Conservation (phyloP, 345 rosid species). For the Garcia nutans region DNA sequence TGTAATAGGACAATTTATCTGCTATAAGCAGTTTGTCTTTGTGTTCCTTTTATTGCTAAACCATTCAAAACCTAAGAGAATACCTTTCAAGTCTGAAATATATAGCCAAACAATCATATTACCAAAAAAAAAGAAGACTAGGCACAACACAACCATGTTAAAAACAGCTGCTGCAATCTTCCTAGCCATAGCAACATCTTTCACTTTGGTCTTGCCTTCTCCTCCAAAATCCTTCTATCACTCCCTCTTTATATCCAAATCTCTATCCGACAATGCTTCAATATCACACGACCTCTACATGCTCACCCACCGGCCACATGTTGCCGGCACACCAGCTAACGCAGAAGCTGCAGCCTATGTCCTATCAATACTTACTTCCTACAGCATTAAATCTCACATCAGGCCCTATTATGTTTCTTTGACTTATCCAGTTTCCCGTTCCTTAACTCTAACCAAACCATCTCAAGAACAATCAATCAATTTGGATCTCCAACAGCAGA, state of each 20-base stretch:
- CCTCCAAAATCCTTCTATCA: conserved; percentile 54
- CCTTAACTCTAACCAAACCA: conserved; percentile 39
- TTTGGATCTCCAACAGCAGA: conserved; percentile 51
- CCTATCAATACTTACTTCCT: conserved; percentile 49
- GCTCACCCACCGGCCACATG: conserved; percentile 82
- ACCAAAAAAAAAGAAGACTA: neutral
- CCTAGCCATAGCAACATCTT: conserved; percentile 38
- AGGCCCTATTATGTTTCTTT: conserved; percentile 57
- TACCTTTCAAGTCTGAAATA: neutral
- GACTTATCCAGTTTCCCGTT: conserved; percentile 69
- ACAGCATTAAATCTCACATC: conserved; percentile 37
- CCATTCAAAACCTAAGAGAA: neutral
- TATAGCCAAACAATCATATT: conserved; percentile 1
- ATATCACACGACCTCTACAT: conserved; percentile 53
- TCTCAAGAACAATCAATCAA: conserved; percentile 30
- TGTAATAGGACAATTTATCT: neutral
- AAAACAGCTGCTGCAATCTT: conserved; percentile 32
- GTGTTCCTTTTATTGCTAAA: neutral
- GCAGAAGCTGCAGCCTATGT: conserved; percentile 65
- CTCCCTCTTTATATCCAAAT: conserved; percentile 48
- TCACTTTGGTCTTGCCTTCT: conserved; percentile 39
- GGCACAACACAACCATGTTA: conserved; percentile 30
- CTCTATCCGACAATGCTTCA: conserved; percentile 64
- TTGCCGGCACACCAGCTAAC: conserved; percentile 78
- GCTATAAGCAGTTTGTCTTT: neutral